A percentile compares a stretch with the other conserved stretches of the same genome.
These are phyloP conservation scores for Backusella mclennaniae DNA, from an alignment of 192 early-diverging fungal genomes.

Conservation along the genomic window DNA sequence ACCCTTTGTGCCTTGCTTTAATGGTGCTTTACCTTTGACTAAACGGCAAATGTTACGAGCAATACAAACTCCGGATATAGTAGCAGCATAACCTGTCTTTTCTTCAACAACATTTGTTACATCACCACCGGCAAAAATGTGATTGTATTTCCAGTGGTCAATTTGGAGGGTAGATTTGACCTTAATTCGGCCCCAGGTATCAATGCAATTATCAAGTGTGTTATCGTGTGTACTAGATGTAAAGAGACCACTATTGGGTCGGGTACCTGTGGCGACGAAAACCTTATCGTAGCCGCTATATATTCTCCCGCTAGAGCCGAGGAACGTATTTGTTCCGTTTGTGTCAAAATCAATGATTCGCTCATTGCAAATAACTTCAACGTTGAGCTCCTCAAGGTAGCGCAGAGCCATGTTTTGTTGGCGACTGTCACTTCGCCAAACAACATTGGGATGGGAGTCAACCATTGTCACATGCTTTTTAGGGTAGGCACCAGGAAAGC, in stretches of 20 bases:
- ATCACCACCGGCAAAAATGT: conserved; percentile 47
- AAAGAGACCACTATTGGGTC: conserved; percentile 28
- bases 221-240: not conserved
- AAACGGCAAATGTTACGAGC: conserved; percentile 40
- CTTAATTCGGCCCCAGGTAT: conserved; percentile 31
- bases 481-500: conserved; percentile 20
- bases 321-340: not conserved
- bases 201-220: conserved; percentile 24
- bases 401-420: conserved; percentile 18
- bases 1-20: conserved; percentile 35
- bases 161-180: conserved; percentile 43
- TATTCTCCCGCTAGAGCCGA: conserved; percentile 26
- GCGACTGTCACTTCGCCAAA: conserved; percentile 18
- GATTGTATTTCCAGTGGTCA: conserved; percentile 27
- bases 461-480: conserved; percentile 31
- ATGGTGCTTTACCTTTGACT: conserved; percentile 34
- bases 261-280: conserved; percentile 32
- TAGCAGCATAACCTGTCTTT: conserved; percentile 44
- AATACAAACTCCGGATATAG: conserved; percentile 37
- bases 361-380: conserved; percentile 29
- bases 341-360: conserved; percentile 29
- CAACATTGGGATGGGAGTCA: conserved; percentile 23
- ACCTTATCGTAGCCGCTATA: conserved; percentile 37
- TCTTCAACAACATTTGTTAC: conserved; percentile 45
- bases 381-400: conserved; percentile 29